Base-by-base conservation (phyloP, 2,329 filamentous ascomycete genomes). In the Emmonsiellopsis sp. region DNA sequence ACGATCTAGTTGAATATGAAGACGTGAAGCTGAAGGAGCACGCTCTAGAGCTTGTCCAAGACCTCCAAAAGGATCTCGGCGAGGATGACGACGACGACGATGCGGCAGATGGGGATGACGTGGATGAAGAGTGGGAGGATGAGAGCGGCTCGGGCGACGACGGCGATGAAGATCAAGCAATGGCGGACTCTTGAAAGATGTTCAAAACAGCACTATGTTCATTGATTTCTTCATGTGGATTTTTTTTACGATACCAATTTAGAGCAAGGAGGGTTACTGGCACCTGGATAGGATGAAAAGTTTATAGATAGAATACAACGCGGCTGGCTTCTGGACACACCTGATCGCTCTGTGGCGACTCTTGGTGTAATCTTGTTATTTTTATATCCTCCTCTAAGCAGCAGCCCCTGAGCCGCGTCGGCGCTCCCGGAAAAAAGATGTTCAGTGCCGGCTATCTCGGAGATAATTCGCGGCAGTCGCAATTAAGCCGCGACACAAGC, bases 1-100 rank as follows among this genome's bases (percentile, higher is more conserved):
- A 88, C 68, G 74, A 81, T 40, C 66, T 80, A 62, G 79, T 93
- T 61, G 84, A 92, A 51, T 97, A 96, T 66, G 91, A 74, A 52
- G 74, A 77, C 57, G 72, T 73, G 21, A 67, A 64, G 51, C 63
- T 77, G 33, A 68, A 66, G 44, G 69, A 74, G 27, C 72, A 77
- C 57, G 70, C 70, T 9, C 46, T 67, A 42, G 73, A 76, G 52
- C 62, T 76, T 47, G 68, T 74, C 3, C 63, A 70, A 42, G 76
- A 74, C 52, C 80, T 90, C 55, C 81, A 80, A 59, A 75, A 79
- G 55, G 83, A 83, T 62, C 73, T 91, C 2, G 85, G 84, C 3
- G 75, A 78, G 10, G 71, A 74, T 14, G 76, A 77, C 33, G 75
- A 77, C 14, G 78, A 80, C 17, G 79, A 76, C 37, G 79, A 82